Evolutionary conservation across 129 eudicot species (phyloP).

Genomic region (Ambrosia artemisiifolia): DNA sequence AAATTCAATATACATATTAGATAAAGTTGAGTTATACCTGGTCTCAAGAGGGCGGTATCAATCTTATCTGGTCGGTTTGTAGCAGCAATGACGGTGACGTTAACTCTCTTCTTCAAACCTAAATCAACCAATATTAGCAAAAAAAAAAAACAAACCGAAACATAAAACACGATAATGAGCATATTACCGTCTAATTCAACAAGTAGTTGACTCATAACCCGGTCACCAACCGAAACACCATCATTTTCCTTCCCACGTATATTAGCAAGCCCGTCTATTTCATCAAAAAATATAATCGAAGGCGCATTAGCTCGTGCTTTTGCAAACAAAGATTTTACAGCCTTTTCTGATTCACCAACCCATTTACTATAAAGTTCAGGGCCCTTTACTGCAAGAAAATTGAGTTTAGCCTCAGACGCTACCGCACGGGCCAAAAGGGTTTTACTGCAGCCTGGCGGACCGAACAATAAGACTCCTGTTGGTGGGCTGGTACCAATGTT

Average conservation of each 20-base stretch:
- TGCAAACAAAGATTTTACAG: slow-evolving; percentile 80
- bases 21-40: slow-evolving; percentile 52
- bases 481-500: slow-evolving; percentile 91
- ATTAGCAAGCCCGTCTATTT: slow-evolving; percentile 81
- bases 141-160: neutral
- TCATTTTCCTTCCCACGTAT: slow-evolving; percentile 92
- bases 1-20: slow-evolving; percentile 4
- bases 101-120: slow-evolving; percentile 84
- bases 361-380: slow-evolving; percentile 98
- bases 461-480: slow-evolving; percentile 79
- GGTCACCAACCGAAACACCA: slow-evolving; percentile 89
- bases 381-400: slow-evolving; percentile 97
- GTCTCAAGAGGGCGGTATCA: slow-evolving; percentile 90
- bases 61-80: slow-evolving; percentile 95
- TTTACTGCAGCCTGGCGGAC: slow-evolving; percentile 99
- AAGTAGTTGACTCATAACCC: slow-evolving; percentile 95
- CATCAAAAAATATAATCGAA: slow-evolving; percentile 92
- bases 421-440: slow-evolving; percentile 97
- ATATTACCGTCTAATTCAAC: slow-evolving; percentile 88
- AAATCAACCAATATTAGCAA: slow-evolving; percentile 20
- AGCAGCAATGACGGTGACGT: slow-evolving; percentile 94
- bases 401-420: slow-evolving; percentile 83
- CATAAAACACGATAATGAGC: neutral
- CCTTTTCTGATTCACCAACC: slow-evolving; percentile 99
- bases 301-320: slow-evolving; percentile 96